Conservation (phyloP, 148 eudicot species). For the Vaccinium myrtillus region DNA sequence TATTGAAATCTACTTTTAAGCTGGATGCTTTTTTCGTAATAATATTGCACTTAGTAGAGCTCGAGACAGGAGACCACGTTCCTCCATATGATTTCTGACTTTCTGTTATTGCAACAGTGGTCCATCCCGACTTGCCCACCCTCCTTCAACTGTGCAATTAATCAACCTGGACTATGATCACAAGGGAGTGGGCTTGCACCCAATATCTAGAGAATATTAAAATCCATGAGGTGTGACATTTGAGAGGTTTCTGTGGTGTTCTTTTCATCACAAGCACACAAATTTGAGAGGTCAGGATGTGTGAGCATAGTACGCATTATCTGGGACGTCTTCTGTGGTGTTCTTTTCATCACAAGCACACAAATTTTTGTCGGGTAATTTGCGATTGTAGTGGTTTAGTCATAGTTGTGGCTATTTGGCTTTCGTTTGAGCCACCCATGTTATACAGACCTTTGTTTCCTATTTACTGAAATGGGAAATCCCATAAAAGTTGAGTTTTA, state of each 20-base stretch:
- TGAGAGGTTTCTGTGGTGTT: neutral
- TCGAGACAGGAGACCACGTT: neutral
- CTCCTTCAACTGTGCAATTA: neutral
- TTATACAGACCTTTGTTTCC: too few species aligned
- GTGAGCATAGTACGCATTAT: too few species aligned
- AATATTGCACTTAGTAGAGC: neutral
- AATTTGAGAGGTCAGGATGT: too few species aligned
- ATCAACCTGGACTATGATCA: neutral
- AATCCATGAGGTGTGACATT: neutral
- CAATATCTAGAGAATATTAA: neutral
- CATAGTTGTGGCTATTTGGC: too few species aligned
- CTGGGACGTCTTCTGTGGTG: too few species aligned
- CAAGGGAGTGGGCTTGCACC: constrained; percentile 3
- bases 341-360: too few species aligned
- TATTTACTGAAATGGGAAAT: too few species aligned
- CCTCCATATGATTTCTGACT: neutral
- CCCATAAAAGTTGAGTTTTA: too few species aligned
- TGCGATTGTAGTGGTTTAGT: too few species aligned
- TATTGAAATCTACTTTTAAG: neutral
- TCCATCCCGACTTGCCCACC: neutral
- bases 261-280: too few species aligned
- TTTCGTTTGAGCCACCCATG: too few species aligned
- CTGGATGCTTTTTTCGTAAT: neutral
- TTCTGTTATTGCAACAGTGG: neutral
- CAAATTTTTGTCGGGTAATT: too few species aligned